These are phyloP conservation scores for Acanthamoeba royreba DNA, from an alignment of 208 protist genomes.

Conservation along the genomic window DNA sequence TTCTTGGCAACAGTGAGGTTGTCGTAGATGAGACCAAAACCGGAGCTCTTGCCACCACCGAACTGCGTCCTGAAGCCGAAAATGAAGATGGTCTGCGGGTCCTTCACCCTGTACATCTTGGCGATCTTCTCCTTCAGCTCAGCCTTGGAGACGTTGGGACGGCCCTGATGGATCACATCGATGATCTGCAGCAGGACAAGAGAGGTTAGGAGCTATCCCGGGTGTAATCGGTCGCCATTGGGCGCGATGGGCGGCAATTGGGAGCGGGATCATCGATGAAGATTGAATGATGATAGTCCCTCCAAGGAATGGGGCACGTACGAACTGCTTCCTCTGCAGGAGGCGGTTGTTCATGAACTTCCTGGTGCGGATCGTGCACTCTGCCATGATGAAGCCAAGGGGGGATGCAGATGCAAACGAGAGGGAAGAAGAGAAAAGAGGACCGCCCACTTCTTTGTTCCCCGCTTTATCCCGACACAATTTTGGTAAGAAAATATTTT, in stretches of 20 bases:
- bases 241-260: neutral
- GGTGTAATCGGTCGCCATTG: neutral
- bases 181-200: conserved; percentile 75
- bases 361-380: conserved; percentile 46
- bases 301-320: conserved; percentile 65
- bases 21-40: conserved; percentile 99
- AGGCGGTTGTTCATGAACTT: conserved; percentile 99
- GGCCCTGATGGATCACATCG: conserved; percentile 88
- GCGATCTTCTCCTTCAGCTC: conserved; percentile 93
- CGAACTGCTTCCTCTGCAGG: conserved; percentile 98
- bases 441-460: no score
- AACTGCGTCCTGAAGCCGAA: conserved; percentile 98
- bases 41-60: conserved; percentile 97
- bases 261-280: conserved; percentile 69
- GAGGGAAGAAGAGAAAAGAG: conserved; percentile 24
- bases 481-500: no score
- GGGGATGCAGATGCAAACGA: conserved; percentile 16
- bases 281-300: neutral
- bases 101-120: conserved; percentile 96
- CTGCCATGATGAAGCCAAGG: neutral
- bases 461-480: no score
- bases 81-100: conserved; percentile 92
- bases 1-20: conserved; percentile 88
- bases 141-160: conserved; percentile 87
- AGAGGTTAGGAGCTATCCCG: neutral